These are phyloP conservation scores for Trypanosoma lewisi DNA, from an alignment of 208 protist genomes.

Conservation along the genomic window DNA sequence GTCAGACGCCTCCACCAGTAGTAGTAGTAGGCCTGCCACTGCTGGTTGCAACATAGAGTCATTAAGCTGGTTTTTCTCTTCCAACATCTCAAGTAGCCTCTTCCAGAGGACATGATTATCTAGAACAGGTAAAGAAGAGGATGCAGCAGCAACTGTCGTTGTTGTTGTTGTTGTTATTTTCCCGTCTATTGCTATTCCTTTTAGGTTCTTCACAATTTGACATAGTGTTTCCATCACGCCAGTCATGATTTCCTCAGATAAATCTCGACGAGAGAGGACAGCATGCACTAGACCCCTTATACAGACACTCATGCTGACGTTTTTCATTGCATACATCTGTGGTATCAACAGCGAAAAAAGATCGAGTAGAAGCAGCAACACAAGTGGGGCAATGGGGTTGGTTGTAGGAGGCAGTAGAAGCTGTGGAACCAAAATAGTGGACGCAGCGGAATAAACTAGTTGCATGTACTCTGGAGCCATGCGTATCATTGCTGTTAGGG, in stretches of 20 bases:
- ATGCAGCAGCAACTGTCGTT: background rate
- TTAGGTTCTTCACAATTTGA: background rate
- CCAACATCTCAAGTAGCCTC: background rate
- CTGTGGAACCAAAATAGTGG: slow-evolving; percentile 19
- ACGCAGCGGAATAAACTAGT: slow-evolving; percentile 21
- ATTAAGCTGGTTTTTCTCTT: background rate
- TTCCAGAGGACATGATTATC: background rate
- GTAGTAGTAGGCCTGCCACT: no score
- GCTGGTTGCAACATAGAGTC: slow-evolving; percentile 8
- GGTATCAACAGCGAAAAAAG: slow-evolving; percentile 21
- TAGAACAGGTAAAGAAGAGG: background rate
- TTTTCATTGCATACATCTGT: background rate
- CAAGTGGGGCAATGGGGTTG: slow-evolving; percentile 17
- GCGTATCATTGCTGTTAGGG: slow-evolving; percentile 31
- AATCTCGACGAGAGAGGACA: background rate
- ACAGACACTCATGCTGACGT: background rate
- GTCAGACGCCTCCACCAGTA: no score
- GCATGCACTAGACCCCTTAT: background rate
- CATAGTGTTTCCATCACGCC: background rate
- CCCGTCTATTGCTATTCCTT: background rate
- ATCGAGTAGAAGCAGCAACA: slow-evolving; percentile 30
- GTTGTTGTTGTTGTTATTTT: no score
- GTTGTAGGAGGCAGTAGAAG: slow-evolving; percentile 16
- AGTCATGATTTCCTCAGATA: background rate
- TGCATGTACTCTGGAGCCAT: slow-evolving; percentile 10